Evolutionary conservation across 177 flowering plant genomes (phyloP).

Genomic region (Vitis hybrid): DNA sequence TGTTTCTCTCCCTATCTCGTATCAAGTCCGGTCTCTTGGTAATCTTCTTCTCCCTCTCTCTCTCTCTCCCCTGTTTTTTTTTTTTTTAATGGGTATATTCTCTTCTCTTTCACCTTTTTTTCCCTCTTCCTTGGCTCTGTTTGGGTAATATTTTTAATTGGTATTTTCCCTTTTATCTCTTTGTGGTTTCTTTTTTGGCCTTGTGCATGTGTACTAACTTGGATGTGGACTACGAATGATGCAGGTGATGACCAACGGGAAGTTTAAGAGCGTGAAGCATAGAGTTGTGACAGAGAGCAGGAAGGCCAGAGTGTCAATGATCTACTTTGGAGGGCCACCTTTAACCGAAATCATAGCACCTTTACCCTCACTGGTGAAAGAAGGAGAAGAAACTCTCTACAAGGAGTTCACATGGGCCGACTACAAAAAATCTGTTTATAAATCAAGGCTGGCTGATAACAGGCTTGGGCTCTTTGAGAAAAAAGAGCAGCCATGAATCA

Average conservation of each 20-base stretch:
- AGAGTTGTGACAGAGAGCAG: conserved; percentile 57
- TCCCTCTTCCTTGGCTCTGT: not conserved
- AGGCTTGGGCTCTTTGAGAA: conserved; percentile 43
- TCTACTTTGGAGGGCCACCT: conserved; percentile 76
- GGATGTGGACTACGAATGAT: not conserved
- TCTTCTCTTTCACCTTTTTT: not conserved
- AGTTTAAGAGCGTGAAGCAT: conserved; percentile 73
- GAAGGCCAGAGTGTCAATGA: conserved; percentile 72
- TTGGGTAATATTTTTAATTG: not conserved
- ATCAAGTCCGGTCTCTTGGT: too few relatives aligned
- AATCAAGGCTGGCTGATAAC: conserved; percentile 46
- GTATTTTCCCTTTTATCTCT: too few relatives aligned
- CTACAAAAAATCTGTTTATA: conserved; percentile 55
- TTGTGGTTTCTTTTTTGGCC: too few relatives aligned
- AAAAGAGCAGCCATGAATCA: not conserved
- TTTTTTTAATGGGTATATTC: not conserved
- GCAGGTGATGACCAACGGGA: conserved; percentile 88
- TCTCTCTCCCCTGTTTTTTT: too few relatives aligned
- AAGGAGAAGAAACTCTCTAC: conserved; percentile 66
- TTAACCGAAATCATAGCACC: conserved; percentile 54
- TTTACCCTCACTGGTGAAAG: conserved; percentile 38
- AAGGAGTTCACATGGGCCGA: conserved; percentile 67
- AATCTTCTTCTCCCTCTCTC: too few relatives aligned
- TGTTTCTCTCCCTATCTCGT: not conserved
- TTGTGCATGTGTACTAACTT: not conserved